Evolutionary conservation across 2,329 filamentous ascomycete species (phyloP).

Genomic region (Colletotrichum falcatum): DNA sequence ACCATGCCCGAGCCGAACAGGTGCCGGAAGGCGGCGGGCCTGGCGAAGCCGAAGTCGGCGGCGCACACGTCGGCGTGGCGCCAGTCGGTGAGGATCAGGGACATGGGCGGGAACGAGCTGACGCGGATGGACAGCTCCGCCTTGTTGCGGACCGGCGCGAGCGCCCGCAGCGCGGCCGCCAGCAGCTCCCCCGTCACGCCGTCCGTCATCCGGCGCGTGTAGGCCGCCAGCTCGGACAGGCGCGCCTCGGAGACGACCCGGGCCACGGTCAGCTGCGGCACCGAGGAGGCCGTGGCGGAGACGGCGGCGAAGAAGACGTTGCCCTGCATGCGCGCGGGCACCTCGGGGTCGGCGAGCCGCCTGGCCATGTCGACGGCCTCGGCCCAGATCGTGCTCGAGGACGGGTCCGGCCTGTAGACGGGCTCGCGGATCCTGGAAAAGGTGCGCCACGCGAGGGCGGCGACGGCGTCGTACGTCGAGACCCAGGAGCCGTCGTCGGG

Average conservation of each 20-base stretch:
- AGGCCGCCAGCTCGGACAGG: neutral
- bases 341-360: too few relatives aligned
- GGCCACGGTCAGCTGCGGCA: neutral
- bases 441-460: conserved; percentile 55
- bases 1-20: neutral
- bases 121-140: conserved; percentile 5
- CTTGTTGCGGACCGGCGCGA: neutral
- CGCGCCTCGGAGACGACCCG: neutral
- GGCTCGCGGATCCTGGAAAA: conserved; percentile 51
- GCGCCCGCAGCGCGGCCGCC: neutral
- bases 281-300: too few relatives aligned
- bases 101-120: conserved; percentile 7
- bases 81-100: conserved; percentile 3
- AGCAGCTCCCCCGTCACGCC: neutral
- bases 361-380: conserved; percentile 15
- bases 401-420: conserved; percentile 42
- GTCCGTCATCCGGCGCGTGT: neutral
- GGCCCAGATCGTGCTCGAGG: conserved; percentile 1
- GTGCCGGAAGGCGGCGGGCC: neutral
- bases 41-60: conserved; percentile 7
- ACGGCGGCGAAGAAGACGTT: too few relatives aligned
- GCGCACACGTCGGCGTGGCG: neutral
- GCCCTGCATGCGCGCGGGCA: too few relatives aligned
- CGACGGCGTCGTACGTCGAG: conserved; percentile 59
- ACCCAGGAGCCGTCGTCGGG: conserved; percentile 53